A percentile compares a stretch with the other conserved stretches of the same genome.
Conservation (phyloP, 2,329 filamentous ascomycete species). For the Fusarium sororula region DNA sequence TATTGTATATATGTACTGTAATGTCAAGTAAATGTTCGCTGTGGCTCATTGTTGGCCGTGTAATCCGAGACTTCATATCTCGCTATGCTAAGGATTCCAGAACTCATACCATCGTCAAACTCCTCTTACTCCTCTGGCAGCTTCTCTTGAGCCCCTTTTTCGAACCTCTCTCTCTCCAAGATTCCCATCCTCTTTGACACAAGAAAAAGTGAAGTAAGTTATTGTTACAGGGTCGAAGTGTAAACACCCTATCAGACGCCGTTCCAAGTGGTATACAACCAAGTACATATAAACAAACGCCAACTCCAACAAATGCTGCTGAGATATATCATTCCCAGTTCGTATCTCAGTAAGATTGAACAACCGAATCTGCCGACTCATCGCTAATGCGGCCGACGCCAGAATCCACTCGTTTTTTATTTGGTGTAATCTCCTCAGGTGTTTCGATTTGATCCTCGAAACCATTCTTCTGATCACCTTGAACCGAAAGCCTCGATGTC, state of each 20-base stretch:
- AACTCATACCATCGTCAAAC: slow-evolving; percentile 15
- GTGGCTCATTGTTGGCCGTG: slow-evolving; percentile 31
- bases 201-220: slow-evolving; percentile 26
- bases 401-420: slow-evolving; percentile 48
- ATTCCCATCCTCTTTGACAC: slow-evolving; percentile 16
- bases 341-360: slow-evolving; percentile 5
- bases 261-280: slow-evolving; percentile 33
- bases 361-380: slow-evolving; percentile 38
- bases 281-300: slow-evolving; percentile 22
- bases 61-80: slow-evolving; percentile 28
- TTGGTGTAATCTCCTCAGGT: slow-evolving; percentile 26
- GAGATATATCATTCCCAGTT: slow-evolving; percentile 12
- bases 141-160: slow-evolving; percentile 10
- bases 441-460: slow-evolving; percentile 32
- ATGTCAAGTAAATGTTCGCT: slow-evolving; percentile 34
- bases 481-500: slow-evolving; percentile 30
- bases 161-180: neutral
- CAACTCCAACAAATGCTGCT: slow-evolving; percentile 36
- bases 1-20: neutral
- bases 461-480: slow-evolving; percentile 32
- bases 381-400: slow-evolving; percentile 46
- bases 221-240: slow-evolving; percentile 32
- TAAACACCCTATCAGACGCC: slow-evolving; percentile 32
- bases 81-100: slow-evolving; percentile 13
- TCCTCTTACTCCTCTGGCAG: neutral